These are phyloP conservation scores for Pleurotus cornucopiae DNA, from an alignment of 768 basidiomycete species.

Conservation along the genomic window DNA sequence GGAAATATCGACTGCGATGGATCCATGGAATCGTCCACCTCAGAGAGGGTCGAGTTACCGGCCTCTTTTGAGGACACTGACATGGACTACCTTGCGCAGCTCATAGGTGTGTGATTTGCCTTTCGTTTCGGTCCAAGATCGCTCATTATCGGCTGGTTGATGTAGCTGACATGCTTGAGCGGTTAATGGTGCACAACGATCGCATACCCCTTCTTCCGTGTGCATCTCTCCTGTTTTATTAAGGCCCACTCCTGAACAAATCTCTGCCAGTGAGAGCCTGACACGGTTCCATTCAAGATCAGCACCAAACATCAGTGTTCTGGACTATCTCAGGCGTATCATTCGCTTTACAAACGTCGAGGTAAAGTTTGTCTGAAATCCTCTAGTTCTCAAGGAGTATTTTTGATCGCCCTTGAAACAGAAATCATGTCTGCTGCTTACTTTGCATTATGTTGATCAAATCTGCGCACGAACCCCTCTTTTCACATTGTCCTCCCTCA, in stretches of 20 bases:
- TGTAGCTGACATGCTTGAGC: slow-evolving; percentile 93
- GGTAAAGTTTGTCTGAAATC: slow-evolving; percentile 39
- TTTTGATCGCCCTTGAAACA: slow-evolving; percentile 21
- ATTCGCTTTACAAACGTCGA: slow-evolving; percentile 95
- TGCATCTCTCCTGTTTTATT: slow-evolving; percentile 23
- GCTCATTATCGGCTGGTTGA: neutral
- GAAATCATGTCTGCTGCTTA: slow-evolving; percentile 79
- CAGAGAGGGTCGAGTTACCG: slow-evolving; percentile 75
- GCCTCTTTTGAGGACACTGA: slow-evolving; percentile 79
- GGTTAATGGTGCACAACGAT: slow-evolving; percentile 95
- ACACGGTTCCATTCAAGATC: slow-evolving; percentile 97
- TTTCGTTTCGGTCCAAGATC: slow-evolving; percentile 8
- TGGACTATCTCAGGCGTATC: slow-evolving; percentile 93
- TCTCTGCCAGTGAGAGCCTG: slow-evolving; percentile 66
- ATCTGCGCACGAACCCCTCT: slow-evolving; percentile 83
- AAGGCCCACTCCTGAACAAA: slow-evolving; percentile 13
- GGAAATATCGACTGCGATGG: slow-evolving; percentile 60
- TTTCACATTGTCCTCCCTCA: slow-evolving; percentile 93
- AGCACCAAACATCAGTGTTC: slow-evolving; percentile 79
- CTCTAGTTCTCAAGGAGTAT: slow-evolving; percentile 10
- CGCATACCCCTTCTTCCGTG: slow-evolving; percentile 86
- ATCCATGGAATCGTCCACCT: slow-evolving; percentile 70
- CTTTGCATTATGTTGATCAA: slow-evolving; percentile 88
- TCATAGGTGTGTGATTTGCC: slow-evolving; percentile 64
- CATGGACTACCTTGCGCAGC: slow-evolving; percentile 78